Evolutionary conservation across 345 rosid genomes (phyloP), one percentile per base, ranked within the genome.

Genomic region (Cardamine chenopodiifolia): DNA sequence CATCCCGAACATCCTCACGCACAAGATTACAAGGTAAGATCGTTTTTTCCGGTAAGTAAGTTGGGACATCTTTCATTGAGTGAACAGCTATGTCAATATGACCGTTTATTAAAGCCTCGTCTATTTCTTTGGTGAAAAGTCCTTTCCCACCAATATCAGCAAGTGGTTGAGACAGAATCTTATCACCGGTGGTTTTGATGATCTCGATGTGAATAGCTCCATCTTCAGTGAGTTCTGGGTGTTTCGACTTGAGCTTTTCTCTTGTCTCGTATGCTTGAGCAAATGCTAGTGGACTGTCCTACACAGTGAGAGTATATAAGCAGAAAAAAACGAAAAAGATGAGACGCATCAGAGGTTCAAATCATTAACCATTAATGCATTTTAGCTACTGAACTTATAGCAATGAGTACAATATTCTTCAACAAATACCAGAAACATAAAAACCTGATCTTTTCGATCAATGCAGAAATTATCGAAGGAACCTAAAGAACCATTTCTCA

Each of bases 81-180:
- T 95, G 99, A 63, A 92, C 99, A 28, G 99, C 99, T 28, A 95
- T 92, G 86, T 95, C 98, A 31, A 95, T 95, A 37, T 89, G 94
- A 58, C 94, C 86, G 48, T 86, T 88, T 15, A 95, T 74, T 7
- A 95, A 82, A 0, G 99, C 98, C 85, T 95, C 99, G 2, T 95
- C 98, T 44, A 95, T 95, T 71, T 95, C 99, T 77, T 92, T 95
- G 2, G 99, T 92, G 81, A 95, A 95, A 55, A 95, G 82, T 12
- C 99, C 99, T 83, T 95, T 95, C 62, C 99, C 99, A 68, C 99
- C 99, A 15, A 95, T 95, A 73, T 95, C 98, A 34, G 99, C 98
- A 63, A 95, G 98, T 8, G 99, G 99, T 72, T 92, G 97, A 25
- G 86, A 78, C 20, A 89, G 83, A 55, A 95, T 92, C 79, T 95